phyloP scores from a whole-genome alignment of 2,329 filamentous ascomycete genomes.

The Gnomoniopsis sp. region DNA sequence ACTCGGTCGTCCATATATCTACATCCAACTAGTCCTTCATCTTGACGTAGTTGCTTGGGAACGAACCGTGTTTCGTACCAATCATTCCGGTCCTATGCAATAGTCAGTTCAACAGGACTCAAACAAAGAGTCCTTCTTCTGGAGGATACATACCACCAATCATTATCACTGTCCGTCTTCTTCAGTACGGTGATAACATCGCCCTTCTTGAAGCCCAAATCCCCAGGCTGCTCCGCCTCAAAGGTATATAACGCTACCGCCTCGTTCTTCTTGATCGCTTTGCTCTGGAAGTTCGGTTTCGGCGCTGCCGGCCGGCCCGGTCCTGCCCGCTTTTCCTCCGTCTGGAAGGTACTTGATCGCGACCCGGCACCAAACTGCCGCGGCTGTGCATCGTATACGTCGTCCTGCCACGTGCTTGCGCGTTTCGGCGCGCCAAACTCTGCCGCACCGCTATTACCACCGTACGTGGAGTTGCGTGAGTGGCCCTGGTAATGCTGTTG shows the following conservation, averaged over 20 bases:
- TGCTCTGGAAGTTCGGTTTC: constrained; percentile 75
- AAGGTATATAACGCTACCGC: constrained; percentile 91
- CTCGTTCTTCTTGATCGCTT: constrained; percentile 68
- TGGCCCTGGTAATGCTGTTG: constrained; percentile 64
- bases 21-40: constrained; percentile 47
- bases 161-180: constrained; percentile 87
- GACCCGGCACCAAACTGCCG: constrained; percentile 35
- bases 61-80: constrained; percentile 82
- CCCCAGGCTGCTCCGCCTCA: constrained; percentile 87
- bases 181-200: constrained; percentile 94
- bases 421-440: constrained; percentile 57
- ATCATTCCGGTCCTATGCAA: constrained; percentile 75
- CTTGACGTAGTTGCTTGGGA: constrained; percentile 78
- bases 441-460: constrained; percentile 40
- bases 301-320: constrained; percentile 81
- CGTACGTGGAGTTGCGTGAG: constrained; percentile 34
- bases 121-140: not conserved
- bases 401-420: constrained; percentile 71
- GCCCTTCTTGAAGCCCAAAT: constrained; percentile 95
- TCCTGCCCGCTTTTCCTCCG: constrained; percentile 45
- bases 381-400: constrained; percentile 64
- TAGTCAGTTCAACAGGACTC: constrained; percentile 7
- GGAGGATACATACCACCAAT: constrained; percentile 78
- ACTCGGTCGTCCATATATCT: not conserved
- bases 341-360: constrained; percentile 51